A percentile compares a stretch with the other conserved stretches of the same genome.
Conservation (phyloP, 768 basidiomycete species). For the Cystofilobasidium ferigula region DNA sequence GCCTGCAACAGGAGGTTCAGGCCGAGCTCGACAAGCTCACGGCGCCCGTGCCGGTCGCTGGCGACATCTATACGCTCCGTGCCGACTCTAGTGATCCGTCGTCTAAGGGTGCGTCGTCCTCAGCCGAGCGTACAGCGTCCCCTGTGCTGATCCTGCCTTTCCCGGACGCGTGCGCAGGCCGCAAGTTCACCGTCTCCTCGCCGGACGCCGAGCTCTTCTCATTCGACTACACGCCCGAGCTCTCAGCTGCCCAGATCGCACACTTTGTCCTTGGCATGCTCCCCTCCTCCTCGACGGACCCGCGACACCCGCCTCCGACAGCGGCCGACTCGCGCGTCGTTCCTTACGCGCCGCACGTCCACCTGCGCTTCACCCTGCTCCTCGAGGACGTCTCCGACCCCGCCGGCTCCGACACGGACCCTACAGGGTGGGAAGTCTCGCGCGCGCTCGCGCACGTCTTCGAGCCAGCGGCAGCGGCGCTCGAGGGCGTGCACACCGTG, state of each 20-base stretch:
- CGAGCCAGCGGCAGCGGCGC: constrained; percentile 50
- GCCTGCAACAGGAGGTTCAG: neutral
- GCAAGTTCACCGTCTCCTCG: neutral
- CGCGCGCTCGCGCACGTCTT: constrained; percentile 56
- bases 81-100: too few relatives aligned
- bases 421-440: constrained; percentile 59
- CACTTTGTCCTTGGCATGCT: neutral
- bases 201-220: neutral
- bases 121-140: neutral
- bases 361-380: constrained; percentile 80
- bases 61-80: too few relatives aligned
- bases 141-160: neutral
- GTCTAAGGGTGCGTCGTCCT: too few relatives aligned
- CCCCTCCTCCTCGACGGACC: neutral
- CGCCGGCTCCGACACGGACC: constrained; percentile 36
- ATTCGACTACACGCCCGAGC: neutral
- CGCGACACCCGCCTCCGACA: constrained; percentile 1
- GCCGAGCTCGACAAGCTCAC: neutral
- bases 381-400: constrained; percentile 77
- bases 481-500: constrained; percentile 70
- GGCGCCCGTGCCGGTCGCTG: neutral
- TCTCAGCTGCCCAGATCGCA: neutral
- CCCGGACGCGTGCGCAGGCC: neutral
- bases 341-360: constrained; percentile 70
- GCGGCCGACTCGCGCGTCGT: constrained; percentile 44